Evolutionary conservation across 805 yeast genomes (phyloP).

Genomic region (Pichia scutulata): DNA sequence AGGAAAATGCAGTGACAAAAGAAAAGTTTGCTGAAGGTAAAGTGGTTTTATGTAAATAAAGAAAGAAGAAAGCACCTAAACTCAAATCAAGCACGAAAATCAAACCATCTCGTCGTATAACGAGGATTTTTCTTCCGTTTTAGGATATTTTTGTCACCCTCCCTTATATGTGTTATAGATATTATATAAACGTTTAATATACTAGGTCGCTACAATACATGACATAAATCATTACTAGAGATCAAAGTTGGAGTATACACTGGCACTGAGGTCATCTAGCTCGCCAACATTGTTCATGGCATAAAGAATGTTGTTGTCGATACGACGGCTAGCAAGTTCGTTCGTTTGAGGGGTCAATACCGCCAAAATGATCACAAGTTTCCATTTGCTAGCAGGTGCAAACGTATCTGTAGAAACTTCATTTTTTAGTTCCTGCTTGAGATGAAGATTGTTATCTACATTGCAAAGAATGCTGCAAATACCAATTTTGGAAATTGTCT

Average conservation of each 20-base stretch:
- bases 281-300: slow-evolving; percentile 48
- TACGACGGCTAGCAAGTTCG: slow-evolving; percentile 23
- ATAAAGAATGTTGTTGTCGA: slow-evolving; percentile 25
- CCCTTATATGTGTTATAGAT: too few species aligned
- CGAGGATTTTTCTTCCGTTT: not conserved
- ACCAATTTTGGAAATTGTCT: slow-evolving; percentile 35
- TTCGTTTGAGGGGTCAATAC: slow-evolving; percentile 58
- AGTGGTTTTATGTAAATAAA: not conserved
- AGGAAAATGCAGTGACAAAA: too few species aligned
- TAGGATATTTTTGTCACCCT: too few species aligned
- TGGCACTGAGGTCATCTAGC: slow-evolving; percentile 81
- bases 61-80: not conserved
- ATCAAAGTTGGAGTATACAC: slow-evolving; percentile 74
- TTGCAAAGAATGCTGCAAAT: slow-evolving; percentile 41
- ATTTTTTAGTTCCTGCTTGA: not conserved
- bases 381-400: slow-evolving; percentile 24
- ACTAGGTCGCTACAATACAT: not conserved
- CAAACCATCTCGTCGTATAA: not conserved
- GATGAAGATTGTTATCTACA: slow-evolving; percentile 23
- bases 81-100: not conserved
- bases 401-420: not conserved
- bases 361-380: slow-evolving; percentile 67
- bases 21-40: not conserved
- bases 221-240: not conserved
- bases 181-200: too few species aligned